Evolutionary conservation across 2,329 filamentous ascomycete species (phyloP), one percentile per base, ranked within the genome.

Genomic region (Alternaria tenuissima): DNA sequence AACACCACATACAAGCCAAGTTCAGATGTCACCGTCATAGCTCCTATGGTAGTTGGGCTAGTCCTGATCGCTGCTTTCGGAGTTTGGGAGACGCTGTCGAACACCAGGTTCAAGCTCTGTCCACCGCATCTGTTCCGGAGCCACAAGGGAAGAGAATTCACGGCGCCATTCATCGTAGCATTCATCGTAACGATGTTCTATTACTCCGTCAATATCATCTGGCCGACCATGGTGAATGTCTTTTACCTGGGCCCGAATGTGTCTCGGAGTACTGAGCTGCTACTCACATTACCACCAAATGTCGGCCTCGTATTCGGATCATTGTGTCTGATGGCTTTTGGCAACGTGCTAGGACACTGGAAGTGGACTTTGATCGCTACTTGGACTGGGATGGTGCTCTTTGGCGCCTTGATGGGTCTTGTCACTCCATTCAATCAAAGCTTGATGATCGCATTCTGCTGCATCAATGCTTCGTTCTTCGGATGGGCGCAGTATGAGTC

Each of bases 111-210:
- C 34, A 74, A 75, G 18, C 62, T 85, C n/a, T 82, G 66, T 41
- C 68, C 43, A 26, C 76, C 81, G 0, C 75, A 78, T 52, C 72
- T 85, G 61, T 85, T 85, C 70, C 76, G 78, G 7, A 73, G 77
- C n/a, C 78, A 79, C 5, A 70, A 76, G 24, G 83, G 83, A 4
- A 75, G 83, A 20, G 81, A 83, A 47, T 80, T 85, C 36, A 84
- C 82, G 0, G 82, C 81, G 0, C 82, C 82, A 0, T 81, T 80
- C 51, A 75, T 84, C 26, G 79, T 80, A 5, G 74, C 80, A 0
- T 80, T 79, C 42, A 80, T 85, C 53, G 77, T 84, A 32, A 84
- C 81, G 55, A 85, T 85, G 83, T 85, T 84, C 68, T 85, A 84
- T 71, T 84, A 84, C 68, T 79, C 78, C 20, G 79, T 78, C 43